A percentile compares a stretch with the other conserved stretches of the same genome.
These are phyloP conservation scores for Diplodia scrobiculata DNA, from an alignment of 2,329 filamentous ascomycete genomes.

Conservation along the genomic window DNA sequence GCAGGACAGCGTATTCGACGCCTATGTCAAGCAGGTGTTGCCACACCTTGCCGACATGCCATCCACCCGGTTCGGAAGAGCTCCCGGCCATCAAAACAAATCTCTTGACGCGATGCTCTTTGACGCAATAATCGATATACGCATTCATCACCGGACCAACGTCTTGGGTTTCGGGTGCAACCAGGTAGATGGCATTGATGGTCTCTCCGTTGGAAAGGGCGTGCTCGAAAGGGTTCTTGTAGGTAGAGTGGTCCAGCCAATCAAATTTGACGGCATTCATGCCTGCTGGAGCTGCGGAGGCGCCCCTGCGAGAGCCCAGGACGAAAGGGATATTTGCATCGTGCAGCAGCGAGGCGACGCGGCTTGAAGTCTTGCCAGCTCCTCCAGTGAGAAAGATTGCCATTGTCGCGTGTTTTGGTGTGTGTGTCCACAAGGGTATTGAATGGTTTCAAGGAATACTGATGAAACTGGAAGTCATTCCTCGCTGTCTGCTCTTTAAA, in stretches of 20 bases:
- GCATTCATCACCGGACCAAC: slow-evolving; percentile 42
- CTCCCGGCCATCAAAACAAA: slow-evolving; percentile 53
- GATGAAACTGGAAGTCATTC: too few species aligned
- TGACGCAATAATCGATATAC: slow-evolving; percentile 48
- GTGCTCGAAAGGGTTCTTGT: slow-evolving; percentile 40
- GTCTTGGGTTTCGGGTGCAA: slow-evolving; percentile 44
- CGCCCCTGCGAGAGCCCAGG: slow-evolving; percentile 45
- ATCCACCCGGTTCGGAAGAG: slow-evolving; percentile 43
- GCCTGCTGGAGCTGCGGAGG: slow-evolving; percentile 3
- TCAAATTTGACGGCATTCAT: slow-evolving; percentile 45
- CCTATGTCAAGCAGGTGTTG: slow-evolving; percentile 45
- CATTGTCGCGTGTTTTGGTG: slow-evolving; percentile 4
- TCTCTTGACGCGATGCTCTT: slow-evolving; percentile 43
- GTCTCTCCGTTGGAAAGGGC: slow-evolving; percentile 8
- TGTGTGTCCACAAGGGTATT: slow-evolving; percentile 18
- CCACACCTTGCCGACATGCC: slow-evolving; percentile 45
- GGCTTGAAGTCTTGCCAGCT: slow-evolving; percentile 51
- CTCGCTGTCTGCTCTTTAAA: background rate
- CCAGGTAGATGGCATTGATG: slow-evolving; percentile 49
- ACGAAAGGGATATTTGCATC: slow-evolving; percentile 33
- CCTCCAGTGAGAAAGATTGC: slow-evolving; percentile 51
- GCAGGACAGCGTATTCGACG: slow-evolving; percentile 44
- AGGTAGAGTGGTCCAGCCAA: slow-evolving; percentile 51
- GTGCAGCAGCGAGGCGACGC: slow-evolving; percentile 45
- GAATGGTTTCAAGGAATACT: too few species aligned